Percentiles rank a stretch among this genome's conserved stretches.
phyloP scores from a whole-genome alignment of 2,329 filamentous ascomycete genomes.

The Aspergillus clavatus region DNA sequence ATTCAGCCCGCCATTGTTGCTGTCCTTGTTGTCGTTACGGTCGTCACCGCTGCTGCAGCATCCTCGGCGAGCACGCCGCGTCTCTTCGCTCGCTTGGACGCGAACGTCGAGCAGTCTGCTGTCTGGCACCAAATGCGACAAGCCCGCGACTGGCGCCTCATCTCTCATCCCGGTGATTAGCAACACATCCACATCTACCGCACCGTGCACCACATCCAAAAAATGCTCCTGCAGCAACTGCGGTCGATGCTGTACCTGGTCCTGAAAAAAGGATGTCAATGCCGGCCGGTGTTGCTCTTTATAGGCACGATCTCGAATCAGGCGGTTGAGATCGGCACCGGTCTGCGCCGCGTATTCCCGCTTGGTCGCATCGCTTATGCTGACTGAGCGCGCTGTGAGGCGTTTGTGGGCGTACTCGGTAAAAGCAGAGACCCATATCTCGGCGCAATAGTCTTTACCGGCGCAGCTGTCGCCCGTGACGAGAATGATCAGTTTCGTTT shows the following conservation, averaged over 20 bases:
- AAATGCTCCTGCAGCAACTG: slow-evolving; percentile 51
- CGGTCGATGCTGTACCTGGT: slow-evolving; percentile 43
- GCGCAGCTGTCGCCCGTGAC: slow-evolving; percentile 49
- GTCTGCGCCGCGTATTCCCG: slow-evolving; percentile 50
- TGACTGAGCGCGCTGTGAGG: slow-evolving; percentile 42
- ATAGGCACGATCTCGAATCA: slow-evolving; percentile 54
- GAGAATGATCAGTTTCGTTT: slow-evolving; percentile 51
- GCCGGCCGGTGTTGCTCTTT: slow-evolving; percentile 56
- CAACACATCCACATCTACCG: slow-evolving; percentile 49
- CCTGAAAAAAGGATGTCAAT: slow-evolving; percentile 50
- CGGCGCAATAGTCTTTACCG: slow-evolving; percentile 59
- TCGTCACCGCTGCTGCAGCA: not conserved
- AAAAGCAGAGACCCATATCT: slow-evolving; percentile 48
- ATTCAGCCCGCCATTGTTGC: slow-evolving; percentile 18
- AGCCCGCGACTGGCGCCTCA: slow-evolving; percentile 50
- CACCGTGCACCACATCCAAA: slow-evolving; percentile 40
- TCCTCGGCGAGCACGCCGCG: slow-evolving; percentile 20
- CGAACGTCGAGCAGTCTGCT: slow-evolving; percentile 52
- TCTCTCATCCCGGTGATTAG: slow-evolving; percentile 62
- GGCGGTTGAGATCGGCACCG: slow-evolving; percentile 45
- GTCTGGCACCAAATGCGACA: slow-evolving; percentile 52
- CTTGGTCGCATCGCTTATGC: slow-evolving; percentile 58
- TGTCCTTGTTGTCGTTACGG: not conserved
- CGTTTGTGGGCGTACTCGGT: slow-evolving; percentile 14
- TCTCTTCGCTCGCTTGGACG: slow-evolving; percentile 41